Evolutionary conservation across 2,329 filamentous ascomycete genomes (phyloP).

Genomic region (Exserohilum rostratum): DNA sequence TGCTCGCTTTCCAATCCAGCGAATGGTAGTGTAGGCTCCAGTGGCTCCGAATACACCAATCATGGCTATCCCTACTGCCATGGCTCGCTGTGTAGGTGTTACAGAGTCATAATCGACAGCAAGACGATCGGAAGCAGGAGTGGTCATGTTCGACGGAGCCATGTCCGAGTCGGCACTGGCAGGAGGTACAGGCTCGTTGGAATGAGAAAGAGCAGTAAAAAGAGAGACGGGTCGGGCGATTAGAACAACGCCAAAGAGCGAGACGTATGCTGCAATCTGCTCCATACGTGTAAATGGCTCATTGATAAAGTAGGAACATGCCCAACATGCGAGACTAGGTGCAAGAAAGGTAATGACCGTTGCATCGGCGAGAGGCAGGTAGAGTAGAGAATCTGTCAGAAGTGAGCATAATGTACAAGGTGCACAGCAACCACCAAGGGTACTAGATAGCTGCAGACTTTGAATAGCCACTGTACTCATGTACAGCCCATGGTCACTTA

Average conservation of each 20-base stretch:
- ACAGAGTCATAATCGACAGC: constrained; percentile 51
- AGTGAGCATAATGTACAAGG: constrained; percentile 17
- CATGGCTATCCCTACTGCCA: constrained; percentile 73
- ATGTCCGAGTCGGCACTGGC: constrained; percentile 43
- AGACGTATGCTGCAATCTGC: constrained; percentile 75
- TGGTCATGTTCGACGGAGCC: constrained; percentile 36
- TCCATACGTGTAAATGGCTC: constrained; percentile 81
- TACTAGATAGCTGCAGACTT: background rate
- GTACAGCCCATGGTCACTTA: constrained; percentile 41
- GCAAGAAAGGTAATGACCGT: constrained; percentile 89
- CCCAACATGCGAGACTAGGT: constrained; percentile 78
- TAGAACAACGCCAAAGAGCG: constrained; percentile 78
- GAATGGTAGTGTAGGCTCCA: constrained; percentile 71
- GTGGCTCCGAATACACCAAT: constrained; percentile 75
- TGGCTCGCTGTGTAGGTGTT: constrained; percentile 69
- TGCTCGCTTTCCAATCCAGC: constrained; percentile 76
- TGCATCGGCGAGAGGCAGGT: constrained; percentile 83
- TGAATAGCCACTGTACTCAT: constrained; percentile 4
- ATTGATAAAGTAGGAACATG: constrained; percentile 75
- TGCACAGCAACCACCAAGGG: background rate
- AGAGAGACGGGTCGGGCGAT: constrained; percentile 75
- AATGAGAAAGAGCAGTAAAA: constrained; percentile 50
- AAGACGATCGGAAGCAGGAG: constrained; percentile 22
- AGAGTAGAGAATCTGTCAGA: constrained; percentile 66
- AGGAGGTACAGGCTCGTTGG: constrained; percentile 31